A percentile compares a stretch with the other conserved stretches of the same genome.
These are phyloP conservation scores for Micractinium conductrix DNA, from an alignment of 139 green algal species.

Conservation along the genomic window DNA sequence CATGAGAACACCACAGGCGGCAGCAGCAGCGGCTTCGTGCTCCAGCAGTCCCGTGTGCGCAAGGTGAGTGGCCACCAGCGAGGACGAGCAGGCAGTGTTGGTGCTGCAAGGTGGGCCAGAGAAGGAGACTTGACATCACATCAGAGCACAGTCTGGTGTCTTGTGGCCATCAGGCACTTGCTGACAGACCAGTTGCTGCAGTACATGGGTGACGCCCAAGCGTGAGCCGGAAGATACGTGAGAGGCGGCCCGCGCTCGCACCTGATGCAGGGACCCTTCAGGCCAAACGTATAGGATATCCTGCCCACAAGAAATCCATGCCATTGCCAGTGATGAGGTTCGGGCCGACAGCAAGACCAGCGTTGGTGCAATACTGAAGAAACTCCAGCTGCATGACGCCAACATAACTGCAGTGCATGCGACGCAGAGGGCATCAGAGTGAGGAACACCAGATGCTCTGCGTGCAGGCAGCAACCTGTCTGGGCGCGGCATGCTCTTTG, in stretches of 20 bases:
- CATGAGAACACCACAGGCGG: slow-evolving; percentile 46
- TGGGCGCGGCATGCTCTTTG: no score
- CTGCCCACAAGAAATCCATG: slow-evolving; percentile 58
- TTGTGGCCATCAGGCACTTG: neutral
- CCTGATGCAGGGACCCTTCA: slow-evolving; percentile 45
- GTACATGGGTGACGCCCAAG: neutral
- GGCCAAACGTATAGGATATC: slow-evolving; percentile 62
- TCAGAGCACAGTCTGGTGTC: neutral
- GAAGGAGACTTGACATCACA: neutral
- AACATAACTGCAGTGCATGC: slow-evolving; percentile 4
- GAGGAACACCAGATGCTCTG: no score
- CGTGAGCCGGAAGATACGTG: no score
- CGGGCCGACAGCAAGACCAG: slow-evolving; percentile 26
- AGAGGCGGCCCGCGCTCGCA: no score
- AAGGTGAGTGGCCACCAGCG: slow-evolving; percentile 77
- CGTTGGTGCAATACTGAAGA: slow-evolving; percentile 28
- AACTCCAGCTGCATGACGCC: slow-evolving; percentile 52
- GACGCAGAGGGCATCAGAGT: no score
- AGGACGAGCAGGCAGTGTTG: slow-evolving; percentile 89
- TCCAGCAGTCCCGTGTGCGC: slow-evolving; percentile 49
- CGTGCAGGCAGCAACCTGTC: no score
- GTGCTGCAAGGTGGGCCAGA: neutral
- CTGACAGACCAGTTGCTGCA: neutral
- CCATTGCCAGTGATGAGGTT: slow-evolving; percentile 52
- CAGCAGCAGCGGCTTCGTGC: slow-evolving; percentile 25